Base-by-base conservation (phyloP, 495 filamentous ascomycete species). In the Acidomyces sp. region DNA sequence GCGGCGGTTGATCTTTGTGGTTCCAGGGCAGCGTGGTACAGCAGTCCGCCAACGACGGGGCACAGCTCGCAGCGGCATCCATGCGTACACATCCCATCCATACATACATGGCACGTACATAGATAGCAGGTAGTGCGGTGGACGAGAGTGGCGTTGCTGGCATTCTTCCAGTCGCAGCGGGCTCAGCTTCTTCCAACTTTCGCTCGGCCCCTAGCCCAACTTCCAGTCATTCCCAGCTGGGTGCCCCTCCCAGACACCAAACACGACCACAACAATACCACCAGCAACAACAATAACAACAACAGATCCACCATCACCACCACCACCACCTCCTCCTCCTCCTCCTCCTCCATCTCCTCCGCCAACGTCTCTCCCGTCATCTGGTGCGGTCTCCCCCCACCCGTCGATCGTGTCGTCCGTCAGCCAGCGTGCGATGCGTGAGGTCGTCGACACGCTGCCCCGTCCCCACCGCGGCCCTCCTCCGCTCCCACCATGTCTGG, bases 41-140 rank as follows among this genome's bases (percentile, higher is more conserved):
- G 34, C 41, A 37, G 30, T 28, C 19, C n/a, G 2, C 11, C 19
- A 31, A 26, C 19, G 34, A 13, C 35, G 34, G 9, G 43, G 43
- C 43, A 46, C 43, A 26, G 43, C 29, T 30, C 43, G 16, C 29
- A 29, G 26, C 16, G 33, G 43, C 30, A 35, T 26, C 40, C 29
- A 43, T 18, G 40, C 40, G 40, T 43, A 28, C 12, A 21, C 23
- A 21, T 17, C 4, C 15, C 23, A 25, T 3, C 18, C 4, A 28
- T 21, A 17, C n/a, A n/a, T n/a, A n/a, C n/a, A n/a, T n/a, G 31
- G 31, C 13, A 15, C 12, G 18, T 16, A 15, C 6, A 34, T 34
- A 17, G 9, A 34, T 34, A 34, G n/a, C 6, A 16, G 33, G 7
- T 18, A 20, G 7, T 13, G 31, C 31, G 31, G 6, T 21, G 18